phyloP scores from a whole-genome alignment of 345 rosid genomes.

The sweet orange (Citrus sinensis) region DVS_A1.0 CM039163.1:50159001-50159500 shows the following conservation, averaged over 20 bases:
- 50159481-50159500: background rate
- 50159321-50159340: background rate
- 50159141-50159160: too few species aligned
- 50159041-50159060: too few species aligned
- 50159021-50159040: too few species aligned
- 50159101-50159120: too few species aligned
- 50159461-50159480: background rate
- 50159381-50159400: background rate
- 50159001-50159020: too few species aligned
- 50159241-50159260: background rate
- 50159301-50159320: background rate
- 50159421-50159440: background rate
- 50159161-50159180: too few species aligned
- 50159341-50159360: background rate
- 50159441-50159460: background rate
- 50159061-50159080: too few species aligned
- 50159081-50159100: too few species aligned
- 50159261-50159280: background rate
- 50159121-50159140: too few species aligned
- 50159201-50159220: background rate
- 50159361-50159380: background rate
- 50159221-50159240: background rate
- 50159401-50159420: background rate
- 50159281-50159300: background rate
- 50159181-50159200: background rate